Evolutionary conservation across 805 yeast genomes (phyloP), one percentile per base, ranked within the genome.

Genomic region (Lipomyces anomalus): DNA sequence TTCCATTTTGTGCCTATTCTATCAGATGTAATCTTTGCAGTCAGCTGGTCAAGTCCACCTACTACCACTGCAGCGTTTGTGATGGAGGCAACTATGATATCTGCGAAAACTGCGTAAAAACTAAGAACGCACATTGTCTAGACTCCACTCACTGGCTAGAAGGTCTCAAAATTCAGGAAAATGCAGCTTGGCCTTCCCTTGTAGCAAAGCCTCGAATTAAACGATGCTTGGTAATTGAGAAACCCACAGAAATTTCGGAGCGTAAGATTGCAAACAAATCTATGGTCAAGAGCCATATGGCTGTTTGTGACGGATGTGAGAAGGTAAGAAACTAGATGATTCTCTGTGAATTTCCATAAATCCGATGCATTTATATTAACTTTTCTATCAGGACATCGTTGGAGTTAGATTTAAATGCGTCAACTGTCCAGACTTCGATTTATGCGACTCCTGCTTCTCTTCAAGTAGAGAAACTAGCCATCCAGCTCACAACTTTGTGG

Each of bases 341-440:
- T n/a, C n/a, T n/a, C n/a, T n/a, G n/a, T n/a, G n/a, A n/a, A n/a
- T n/a, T n/a, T n/a, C n/a, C n/a, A n/a, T n/a, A n/a, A n/a, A n/a
- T n/a, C n/a, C n/a, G n/a, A n/a, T 26, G 30, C 11, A 9, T 26
- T 26, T 13, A 26, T 13, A 26, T 9, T 9, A 26, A 26, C 30
- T 26, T 26, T 9, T 13, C 13, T 26, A 9, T 9, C 30, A 26
- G 4, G 38, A 38, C 30, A 61, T 67, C 43, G 47, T 22, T 20
- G 80, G 80, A 3, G 54, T 59, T 3, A 69, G 80, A 34, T 74
- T 61, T 61, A 68, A 67, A 48, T 77, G 82, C 56, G 55, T 68
- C 40, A 62, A 63, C 17, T 77, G 82, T 56, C 57, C 62, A 4
- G 72, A 77, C 53, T 74, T 64, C 59, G 79, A 76, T 58, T 61